Base-by-base conservation (phyloP, 2,329 filamentous ascomycete genomes). In the Lasiodiplodia hormozganensis region DNA sequence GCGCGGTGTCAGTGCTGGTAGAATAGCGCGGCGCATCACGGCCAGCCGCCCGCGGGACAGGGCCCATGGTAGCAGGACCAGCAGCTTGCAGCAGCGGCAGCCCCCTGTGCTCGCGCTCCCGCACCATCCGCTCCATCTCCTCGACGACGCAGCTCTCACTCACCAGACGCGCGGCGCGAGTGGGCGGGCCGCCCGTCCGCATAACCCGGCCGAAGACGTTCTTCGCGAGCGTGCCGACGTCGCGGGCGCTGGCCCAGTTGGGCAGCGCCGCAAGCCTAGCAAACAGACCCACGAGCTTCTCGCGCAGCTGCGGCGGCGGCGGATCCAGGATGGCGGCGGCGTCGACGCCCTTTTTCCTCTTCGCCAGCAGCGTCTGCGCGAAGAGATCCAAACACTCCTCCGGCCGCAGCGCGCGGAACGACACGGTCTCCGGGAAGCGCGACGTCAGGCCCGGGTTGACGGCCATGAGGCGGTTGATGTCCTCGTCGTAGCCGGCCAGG, bases 401-500 rank as follows among this genome's bases (percentile, higher is more conserved):
- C 0, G 79, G 71, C 2, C 62, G 69, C 34, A 82, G 74, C 2
- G 80, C 72, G 0, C 80, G 75, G 74, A 92, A 93, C 28, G 85
- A 76, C 1, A 92, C 75, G 0, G 83, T 81, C 43, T 90, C 88
- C 0, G 88, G 86, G 72, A 93, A 93, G 0, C 90, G 85, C 49
- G 87, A 90, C 0, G 85, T 86, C 18, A 93, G 78, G 0, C 90
- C 90, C 0, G 86, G 83, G 70, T 92, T 92, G 23, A 84, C 81
- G 0, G 80, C 78, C 77, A 92, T 83, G 0, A 93, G 82, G 0
- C 81, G 78, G 71, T 92, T 88, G 68, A 93, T 92, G 47, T 92
- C 88, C 0, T 83, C 72, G 11, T 88, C 86, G 70, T 93, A 93
- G 0, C 91, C 90, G 0, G 90, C 90, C 0, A 93, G 78, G 43